phyloP scores from a whole-genome alignment of 2,329 filamentous ascomycete genomes.

The Coniochaeta ligniaria region DNA sequence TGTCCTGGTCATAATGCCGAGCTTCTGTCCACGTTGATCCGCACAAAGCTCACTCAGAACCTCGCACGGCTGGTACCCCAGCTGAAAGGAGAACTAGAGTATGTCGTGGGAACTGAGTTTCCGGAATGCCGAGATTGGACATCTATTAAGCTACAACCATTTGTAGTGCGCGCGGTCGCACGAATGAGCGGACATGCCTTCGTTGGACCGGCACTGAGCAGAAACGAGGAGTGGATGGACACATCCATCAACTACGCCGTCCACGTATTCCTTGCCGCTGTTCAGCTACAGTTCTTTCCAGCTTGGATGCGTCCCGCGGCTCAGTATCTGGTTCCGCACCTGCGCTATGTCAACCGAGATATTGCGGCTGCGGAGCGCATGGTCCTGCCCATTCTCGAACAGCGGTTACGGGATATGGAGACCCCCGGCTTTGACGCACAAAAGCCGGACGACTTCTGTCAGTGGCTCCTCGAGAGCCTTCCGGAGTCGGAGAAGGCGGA shows the following conservation, averaged over 20 bases:
- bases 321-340: slow-evolving; percentile 38
- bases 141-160: slow-evolving; percentile 42
- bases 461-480: slow-evolving; percentile 35
- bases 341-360: slow-evolving; percentile 35
- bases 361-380: slow-evolving; percentile 33
- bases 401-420: slow-evolving; percentile 34
- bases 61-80: slow-evolving; percentile 36
- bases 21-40: slow-evolving; percentile 34
- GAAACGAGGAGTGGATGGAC: slow-evolving; percentile 46
- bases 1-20: slow-evolving; percentile 37
- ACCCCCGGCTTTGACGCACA: slow-evolving; percentile 25
- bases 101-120: slow-evolving; percentile 38
- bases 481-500: slow-evolving; percentile 30
- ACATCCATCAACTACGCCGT: slow-evolving; percentile 43
- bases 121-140: slow-evolving; percentile 48
- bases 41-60: slow-evolving; percentile 40
- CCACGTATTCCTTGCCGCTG: slow-evolving; percentile 37
- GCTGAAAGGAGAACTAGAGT: slow-evolving; percentile 39
- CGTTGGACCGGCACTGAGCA: slow-evolving; percentile 41
- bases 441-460: slow-evolving; percentile 32
- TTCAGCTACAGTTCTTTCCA: slow-evolving; percentile 45
- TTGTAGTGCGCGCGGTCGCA: slow-evolving; percentile 43
- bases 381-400: slow-evolving; percentile 36
- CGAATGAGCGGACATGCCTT: slow-evolving; percentile 47
- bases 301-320: slow-evolving; percentile 39